A percentile compares a stretch with the other conserved stretches of the same genome.
These are phyloP conservation scores for Amylocarpus encephaloides DNA, from an alignment of 2,329 filamentous ascomycete genomes.

Conservation along the genomic window DNA sequence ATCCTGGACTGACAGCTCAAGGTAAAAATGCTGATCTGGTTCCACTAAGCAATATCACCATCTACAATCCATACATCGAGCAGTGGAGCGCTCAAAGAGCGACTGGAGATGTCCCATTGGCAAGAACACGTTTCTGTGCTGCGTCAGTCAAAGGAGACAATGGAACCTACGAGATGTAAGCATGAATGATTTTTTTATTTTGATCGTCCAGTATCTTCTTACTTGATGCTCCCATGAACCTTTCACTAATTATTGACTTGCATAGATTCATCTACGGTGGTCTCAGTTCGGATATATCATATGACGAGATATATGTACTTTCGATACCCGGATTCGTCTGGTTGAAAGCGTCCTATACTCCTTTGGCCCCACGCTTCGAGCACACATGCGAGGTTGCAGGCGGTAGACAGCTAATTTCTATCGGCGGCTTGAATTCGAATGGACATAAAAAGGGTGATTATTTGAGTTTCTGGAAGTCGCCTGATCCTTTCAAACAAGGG, in stretches of 20 bases:
- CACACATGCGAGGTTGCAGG: conserved; percentile 13
- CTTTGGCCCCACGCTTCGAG: conserved; percentile 6
- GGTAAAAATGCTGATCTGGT: background rate
- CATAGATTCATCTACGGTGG: conserved; percentile 14
- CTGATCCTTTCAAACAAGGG: conserved; percentile 12
- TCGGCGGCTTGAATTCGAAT: conserved; percentile 15
- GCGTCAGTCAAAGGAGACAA: conserved; percentile 9
- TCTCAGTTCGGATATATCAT: background rate
- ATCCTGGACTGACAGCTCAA: background rate
- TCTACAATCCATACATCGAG: conserved; percentile 10
- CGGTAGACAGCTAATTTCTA: conserved; percentile 16
- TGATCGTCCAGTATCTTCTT: too few relatives aligned
- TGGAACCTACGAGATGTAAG: conserved; percentile 16
- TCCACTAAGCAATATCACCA: conserved; percentile 8
- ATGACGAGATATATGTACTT: conserved; percentile 18
- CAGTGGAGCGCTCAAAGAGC: conserved; percentile 11
- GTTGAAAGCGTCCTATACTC: conserved; percentile 12
- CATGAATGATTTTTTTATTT: background rate
- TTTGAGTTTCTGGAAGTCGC: background rate
- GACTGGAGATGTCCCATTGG: conserved; percentile 12
- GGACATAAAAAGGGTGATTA: too few relatives aligned
- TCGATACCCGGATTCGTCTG: conserved; percentile 20
- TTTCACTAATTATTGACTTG: too few relatives aligned
- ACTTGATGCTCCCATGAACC: too few relatives aligned
- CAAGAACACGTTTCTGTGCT: conserved; percentile 11